phyloP scores from a whole-genome alignment of 1,284 basidiomycete species.

The Hemileia vastatrix region DNA sequence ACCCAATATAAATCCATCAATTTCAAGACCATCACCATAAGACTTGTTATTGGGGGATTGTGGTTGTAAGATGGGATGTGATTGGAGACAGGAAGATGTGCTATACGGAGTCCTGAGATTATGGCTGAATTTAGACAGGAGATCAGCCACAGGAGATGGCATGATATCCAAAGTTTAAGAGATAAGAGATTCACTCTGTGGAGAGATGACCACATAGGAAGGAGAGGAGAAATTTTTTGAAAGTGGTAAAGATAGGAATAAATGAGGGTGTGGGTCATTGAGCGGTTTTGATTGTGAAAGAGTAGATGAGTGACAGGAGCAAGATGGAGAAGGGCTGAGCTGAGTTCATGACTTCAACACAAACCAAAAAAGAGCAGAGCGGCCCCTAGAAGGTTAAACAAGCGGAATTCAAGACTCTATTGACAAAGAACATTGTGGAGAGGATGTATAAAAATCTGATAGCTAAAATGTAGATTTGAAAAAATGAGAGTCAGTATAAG shows the following conservation, averaged over 20 bases:
- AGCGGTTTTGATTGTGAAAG: background rate
- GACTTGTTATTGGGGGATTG: background rate
- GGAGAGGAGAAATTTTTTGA: no score
- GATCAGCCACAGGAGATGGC: constrained; percentile 16
- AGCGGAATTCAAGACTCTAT: background rate
- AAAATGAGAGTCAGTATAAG: background rate
- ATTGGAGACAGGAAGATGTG: no score
- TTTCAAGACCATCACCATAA: constrained; percentile 26
- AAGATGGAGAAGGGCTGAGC: constrained; percentile 1
- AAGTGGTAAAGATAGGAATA: background rate
- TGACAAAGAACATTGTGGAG: background rate
- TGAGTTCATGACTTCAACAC: constrained; percentile 1
- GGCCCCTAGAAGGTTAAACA: background rate
- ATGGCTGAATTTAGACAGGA: constrained; percentile 14
- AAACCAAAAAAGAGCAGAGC: constrained; percentile 2
- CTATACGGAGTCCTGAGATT: background rate
- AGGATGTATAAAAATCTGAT: background rate
- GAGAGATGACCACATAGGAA: background rate
- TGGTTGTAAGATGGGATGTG: background rate
- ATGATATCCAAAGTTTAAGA: constrained; percentile 19
- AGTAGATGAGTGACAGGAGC: background rate
- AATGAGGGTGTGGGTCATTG: background rate
- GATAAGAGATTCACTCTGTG: constrained; percentile 7
- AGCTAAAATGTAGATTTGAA: background rate
- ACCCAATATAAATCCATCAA: constrained; percentile 60